A percentile compares a stretch with the other conserved stretches of the same genome.
phyloP scores from a whole-genome alignment of 257 asterid species.

The Lycium ferocissimum region DNA sequence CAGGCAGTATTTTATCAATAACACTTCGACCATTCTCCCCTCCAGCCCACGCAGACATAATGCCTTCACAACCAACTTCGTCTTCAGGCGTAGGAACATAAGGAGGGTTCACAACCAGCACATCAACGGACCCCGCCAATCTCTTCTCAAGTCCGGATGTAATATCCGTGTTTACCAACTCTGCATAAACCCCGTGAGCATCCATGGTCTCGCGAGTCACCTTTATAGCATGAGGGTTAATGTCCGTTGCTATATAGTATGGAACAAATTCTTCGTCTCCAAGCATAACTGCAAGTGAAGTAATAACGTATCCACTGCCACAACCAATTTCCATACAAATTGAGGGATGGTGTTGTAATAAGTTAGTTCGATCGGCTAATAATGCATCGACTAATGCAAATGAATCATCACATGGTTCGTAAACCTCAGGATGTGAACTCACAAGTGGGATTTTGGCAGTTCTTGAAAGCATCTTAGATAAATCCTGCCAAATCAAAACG shows the following conservation, averaged over 20 bases:
- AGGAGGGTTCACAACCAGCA: slow-evolving; percentile 95
- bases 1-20: slow-evolving; percentile 84
- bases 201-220: slow-evolving; percentile 72
- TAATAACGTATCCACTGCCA: slow-evolving; percentile 88
- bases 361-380: slow-evolving; percentile 77
- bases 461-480: slow-evolving; percentile 51
- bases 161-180: slow-evolving; percentile 70
- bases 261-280: slow-evolving; percentile 44
- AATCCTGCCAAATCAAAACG: slow-evolving; percentile 34
- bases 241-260: slow-evolving; percentile 79
- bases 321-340: slow-evolving; percentile 93
- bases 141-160: slow-evolving; percentile 73
- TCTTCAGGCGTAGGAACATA: slow-evolving; percentile 97
- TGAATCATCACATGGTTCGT: slow-evolving; percentile 97
- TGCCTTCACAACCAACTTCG: slow-evolving; percentile 85
- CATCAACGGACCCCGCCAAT: slow-evolving; percentile 69
- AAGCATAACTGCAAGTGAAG: slow-evolving; percentile 89
- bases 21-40: slow-evolving; percentile 87
- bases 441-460: slow-evolving; percentile 77
- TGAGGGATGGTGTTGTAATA: slow-evolving; percentile 68
- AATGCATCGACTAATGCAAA: slow-evolving; percentile 91
- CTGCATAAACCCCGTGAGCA: slow-evolving; percentile 78
- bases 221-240: slow-evolving; percentile 71
- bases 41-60: slow-evolving; percentile 93
- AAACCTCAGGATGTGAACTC: slow-evolving; percentile 93